Evolutionary conservation across 2,329 filamentous ascomycete species (phyloP).

Genomic region (Fusarium veterinarium): DNA sequence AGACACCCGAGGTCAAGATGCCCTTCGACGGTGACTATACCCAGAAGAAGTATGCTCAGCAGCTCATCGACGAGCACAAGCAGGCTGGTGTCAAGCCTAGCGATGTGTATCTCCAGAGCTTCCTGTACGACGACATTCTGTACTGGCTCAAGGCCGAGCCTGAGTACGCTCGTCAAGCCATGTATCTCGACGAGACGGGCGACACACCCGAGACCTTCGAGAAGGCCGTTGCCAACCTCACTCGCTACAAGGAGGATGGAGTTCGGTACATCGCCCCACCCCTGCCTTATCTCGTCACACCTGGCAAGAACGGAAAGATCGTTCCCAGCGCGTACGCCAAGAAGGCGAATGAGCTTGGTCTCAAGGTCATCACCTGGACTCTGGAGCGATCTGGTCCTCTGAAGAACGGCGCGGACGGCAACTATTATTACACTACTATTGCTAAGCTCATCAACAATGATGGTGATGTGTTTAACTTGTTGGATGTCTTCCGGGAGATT

Average conservation of each 20-base stretch:
- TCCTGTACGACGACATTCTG: conserved; percentile 71
- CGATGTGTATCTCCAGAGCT: conserved; percentile 73
- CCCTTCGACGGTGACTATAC: conserved; percentile 74
- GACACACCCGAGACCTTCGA: conserved; percentile 63
- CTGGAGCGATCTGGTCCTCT: conserved; percentile 74
- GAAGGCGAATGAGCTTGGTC: conserved; percentile 68
- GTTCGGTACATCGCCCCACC: conserved; percentile 73
- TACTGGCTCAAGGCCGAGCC: conserved; percentile 75
- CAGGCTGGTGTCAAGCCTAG: conserved; percentile 61
- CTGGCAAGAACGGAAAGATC: conserved; percentile 62
- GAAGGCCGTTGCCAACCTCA: conserved; percentile 67
- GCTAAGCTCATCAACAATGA: conserved; percentile 68
- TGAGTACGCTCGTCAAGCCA: conserved; percentile 69
- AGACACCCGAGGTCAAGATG: conserved; percentile 76
- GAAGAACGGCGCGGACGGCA: conserved; percentile 58
- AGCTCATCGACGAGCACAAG: conserved; percentile 71
- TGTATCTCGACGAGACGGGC: conserved; percentile 73
- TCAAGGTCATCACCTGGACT: conserved; percentile 76
- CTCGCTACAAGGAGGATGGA: conserved; percentile 65
- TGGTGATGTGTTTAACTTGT: conserved; percentile 73
- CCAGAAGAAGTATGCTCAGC: conserved; percentile 71
- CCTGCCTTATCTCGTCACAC: conserved; percentile 69
- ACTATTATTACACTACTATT: conserved; percentile 69
- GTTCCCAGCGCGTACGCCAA: conserved; percentile 72
- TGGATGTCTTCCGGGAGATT: conserved; percentile 73